phyloP scores from a whole-genome alignment of 2,329 filamentous ascomycete species.

The Cladophialophora immunda region DNA sequence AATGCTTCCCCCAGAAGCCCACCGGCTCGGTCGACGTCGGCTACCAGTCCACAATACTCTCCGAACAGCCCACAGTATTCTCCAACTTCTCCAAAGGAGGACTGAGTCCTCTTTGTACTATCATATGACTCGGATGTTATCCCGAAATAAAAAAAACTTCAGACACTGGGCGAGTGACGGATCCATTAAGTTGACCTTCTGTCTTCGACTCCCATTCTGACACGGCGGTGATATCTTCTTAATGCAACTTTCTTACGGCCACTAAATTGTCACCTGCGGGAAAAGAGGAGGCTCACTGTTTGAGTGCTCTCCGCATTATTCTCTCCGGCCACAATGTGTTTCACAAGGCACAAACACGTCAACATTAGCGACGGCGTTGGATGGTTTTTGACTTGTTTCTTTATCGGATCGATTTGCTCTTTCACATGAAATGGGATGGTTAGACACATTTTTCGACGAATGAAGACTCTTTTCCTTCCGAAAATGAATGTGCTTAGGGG shows the following conservation, averaged over 20 bases:
- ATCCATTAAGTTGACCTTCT: slow-evolving; percentile 44
- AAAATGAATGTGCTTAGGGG: slow-evolving; percentile 22
- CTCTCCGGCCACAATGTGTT: slow-evolving; percentile 26
- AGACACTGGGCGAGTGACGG: slow-evolving; percentile 29
- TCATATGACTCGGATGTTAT: slow-evolving; percentile 31
- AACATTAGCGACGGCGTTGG: slow-evolving; percentile 42
- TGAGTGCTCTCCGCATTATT: slow-evolving; percentile 17
- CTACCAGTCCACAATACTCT: slow-evolving; percentile 61
- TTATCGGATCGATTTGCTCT: slow-evolving; percentile 23
- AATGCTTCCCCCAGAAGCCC: slow-evolving; percentile 48
- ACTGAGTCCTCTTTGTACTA: slow-evolving; percentile 38
- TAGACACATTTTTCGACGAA: slow-evolving; percentile 21
- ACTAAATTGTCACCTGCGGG: slow-evolving; percentile 32
- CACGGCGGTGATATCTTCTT: slow-evolving; percentile 24
- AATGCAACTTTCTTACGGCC: slow-evolving; percentile 29
- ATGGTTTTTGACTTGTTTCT: slow-evolving; percentile 30
- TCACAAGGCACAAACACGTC: slow-evolving; percentile 29
- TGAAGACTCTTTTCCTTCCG: slow-evolving; percentile 25
- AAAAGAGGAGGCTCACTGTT: slow-evolving; percentile 12
- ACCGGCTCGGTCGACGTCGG: slow-evolving; percentile 54
- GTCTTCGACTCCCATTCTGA: slow-evolving; percentile 25
- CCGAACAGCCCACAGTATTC: slow-evolving; percentile 60
- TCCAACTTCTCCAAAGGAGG: slow-evolving; percentile 43
- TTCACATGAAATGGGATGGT: slow-evolving; percentile 22
- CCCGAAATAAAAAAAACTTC: slow-evolving; percentile 12